Evolutionary conservation across 768 basidiomycete species (phyloP).

Genomic region (Rhodosporidiobolus sp.): DNA sequence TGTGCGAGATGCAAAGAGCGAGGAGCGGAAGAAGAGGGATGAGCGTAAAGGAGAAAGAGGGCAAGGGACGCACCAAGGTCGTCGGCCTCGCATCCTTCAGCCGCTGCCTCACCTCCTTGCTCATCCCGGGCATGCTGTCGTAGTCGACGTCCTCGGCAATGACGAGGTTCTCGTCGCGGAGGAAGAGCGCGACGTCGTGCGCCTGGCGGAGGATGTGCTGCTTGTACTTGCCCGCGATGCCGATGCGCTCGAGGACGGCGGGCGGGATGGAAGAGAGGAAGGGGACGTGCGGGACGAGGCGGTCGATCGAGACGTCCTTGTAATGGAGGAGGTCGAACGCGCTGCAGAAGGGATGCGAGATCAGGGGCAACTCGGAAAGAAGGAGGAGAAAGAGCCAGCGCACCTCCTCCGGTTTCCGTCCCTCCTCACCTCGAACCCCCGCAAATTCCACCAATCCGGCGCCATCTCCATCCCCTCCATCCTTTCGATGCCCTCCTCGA

Average conservation of each 20-base stretch:
- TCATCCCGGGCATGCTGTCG: constrained; percentile 62
- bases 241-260: constrained; percentile 59
- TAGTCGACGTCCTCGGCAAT: constrained; percentile 74
- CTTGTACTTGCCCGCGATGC: constrained; percentile 54
- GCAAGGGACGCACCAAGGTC: constrained; percentile 58
- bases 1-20: too few species aligned
- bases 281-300: constrained; percentile 55
- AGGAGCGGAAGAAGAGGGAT: background rate
- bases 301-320: constrained; percentile 55
- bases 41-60: background rate
- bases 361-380: too few species aligned
- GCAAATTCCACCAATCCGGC: constrained; percentile 38
- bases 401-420: constrained; percentile 57
- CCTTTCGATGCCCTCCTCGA: constrained; percentile 22
- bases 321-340: constrained; percentile 71
- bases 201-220: constrained; percentile 65
- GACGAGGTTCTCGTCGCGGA: constrained; percentile 68
- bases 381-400: background rate
- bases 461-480: constrained; percentile 32
- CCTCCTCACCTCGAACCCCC: constrained; percentile 52
- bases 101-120: constrained; percentile 69
- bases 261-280: constrained; percentile 57
- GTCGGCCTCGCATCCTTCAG: constrained; percentile 62
- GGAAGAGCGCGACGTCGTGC: constrained; percentile 69
- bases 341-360: constrained; percentile 50